Evolutionary conservation across 257 asterid genomes (phyloP).

Genomic region (Cordia subcordata): DNA sequence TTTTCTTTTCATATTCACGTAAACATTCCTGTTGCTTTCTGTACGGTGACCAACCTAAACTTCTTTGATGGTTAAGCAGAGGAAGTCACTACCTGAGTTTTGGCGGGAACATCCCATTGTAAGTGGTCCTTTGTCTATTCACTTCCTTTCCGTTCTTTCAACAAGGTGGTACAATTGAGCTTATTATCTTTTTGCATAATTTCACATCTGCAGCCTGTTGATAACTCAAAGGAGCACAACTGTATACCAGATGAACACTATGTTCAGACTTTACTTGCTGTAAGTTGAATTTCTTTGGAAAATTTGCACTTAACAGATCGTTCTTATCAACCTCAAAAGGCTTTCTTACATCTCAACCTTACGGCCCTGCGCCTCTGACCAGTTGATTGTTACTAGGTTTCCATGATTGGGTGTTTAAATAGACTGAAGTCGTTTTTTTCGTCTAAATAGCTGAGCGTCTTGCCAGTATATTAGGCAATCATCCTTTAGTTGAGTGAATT

Average conservation of each 20-base stretch:
- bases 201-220: constrained; percentile 63
- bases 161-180: not conserved
- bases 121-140: constrained; percentile 31
- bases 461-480: too few species aligned
- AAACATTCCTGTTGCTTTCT: too few species aligned
- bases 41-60: too few species aligned
- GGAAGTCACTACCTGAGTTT: constrained; percentile 86
- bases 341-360: too few species aligned
- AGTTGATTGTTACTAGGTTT: too few species aligned
- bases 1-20: too few species aligned
- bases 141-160: not conserved
- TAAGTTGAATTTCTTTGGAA: constrained; percentile 30
- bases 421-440: too few species aligned
- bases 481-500: too few species aligned
- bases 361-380: too few species aligned
- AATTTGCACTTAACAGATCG: not conserved
- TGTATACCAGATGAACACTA: constrained; percentile 99
- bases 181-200: not conserved
- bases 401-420: too few species aligned
- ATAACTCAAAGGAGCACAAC: constrained; percentile 71
- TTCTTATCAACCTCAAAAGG: not conserved
- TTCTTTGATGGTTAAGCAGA: constrained; percentile 40
- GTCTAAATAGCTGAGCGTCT: too few species aligned
- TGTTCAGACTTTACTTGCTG: constrained; percentile 87
- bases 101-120: constrained; percentile 88